Evolutionary conservation across 768 basidiomycete genomes (phyloP), one percentile per base, ranked within the genome.

Genomic region (Kwoniella sp.): DNA sequence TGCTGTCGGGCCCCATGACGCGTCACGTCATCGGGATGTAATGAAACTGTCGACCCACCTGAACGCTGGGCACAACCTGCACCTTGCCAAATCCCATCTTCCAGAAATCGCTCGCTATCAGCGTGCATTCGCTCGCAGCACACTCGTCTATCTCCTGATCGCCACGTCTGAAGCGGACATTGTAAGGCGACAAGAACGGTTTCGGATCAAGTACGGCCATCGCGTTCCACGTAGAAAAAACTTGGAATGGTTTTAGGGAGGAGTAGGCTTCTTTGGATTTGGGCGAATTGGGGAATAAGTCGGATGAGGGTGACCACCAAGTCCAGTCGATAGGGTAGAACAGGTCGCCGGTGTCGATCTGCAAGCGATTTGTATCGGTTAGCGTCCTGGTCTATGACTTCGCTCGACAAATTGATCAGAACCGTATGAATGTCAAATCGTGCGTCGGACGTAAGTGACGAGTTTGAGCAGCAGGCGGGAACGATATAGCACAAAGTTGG

Each of bases 201-300:
- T 62, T 52, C 1, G 81, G 71, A 45, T 74, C 65, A 13, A 81
- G 55, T 1, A 80, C 67, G 20, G 71, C 79, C 61, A 80, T 65
- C 7, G 74, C 81, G 55, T 81, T 80, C 77, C 78, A 82, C 22
- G 78, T 69, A 15, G 79, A 76, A 54, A 68, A 79, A 15, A 70
- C 77, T 51, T 78, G 81, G 68, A 78, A 78, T 7, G 79, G 76
- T 45, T 71, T 29, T 0, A 81, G 68, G 5, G 38, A 26, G 9
- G 69, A 48, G 58, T 70, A 81, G 15, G 58, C 55, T 17, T 47
- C 54, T 17, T 57, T 58, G 0, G 76, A 61, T 4, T 9, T 28
- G 1, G 76, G 70, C 0, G 73, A 73, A 13, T 61, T 74, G 12
- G 62, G 57, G 63, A 81, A 78, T 3, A 81, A 66, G n/a, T 72